These are phyloP conservation scores for Mortierella polycephala DNA, from an alignment of 371 early-diverging fungal genomes.

Conservation along the genomic window DNA sequence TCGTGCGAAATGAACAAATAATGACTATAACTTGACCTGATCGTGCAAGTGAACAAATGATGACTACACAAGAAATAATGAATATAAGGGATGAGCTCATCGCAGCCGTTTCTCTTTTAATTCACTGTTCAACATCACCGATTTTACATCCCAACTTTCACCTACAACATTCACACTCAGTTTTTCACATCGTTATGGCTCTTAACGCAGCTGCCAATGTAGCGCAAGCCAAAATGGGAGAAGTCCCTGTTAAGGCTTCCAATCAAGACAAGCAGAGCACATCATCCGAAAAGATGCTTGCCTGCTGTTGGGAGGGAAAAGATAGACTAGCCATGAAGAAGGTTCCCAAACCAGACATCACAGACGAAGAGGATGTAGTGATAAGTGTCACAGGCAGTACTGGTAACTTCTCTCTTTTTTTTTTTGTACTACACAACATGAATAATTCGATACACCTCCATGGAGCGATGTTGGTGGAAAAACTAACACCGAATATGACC, in stretches of 20 bases:
- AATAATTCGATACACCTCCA: too few relatives aligned
- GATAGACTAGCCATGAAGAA: conserved; percentile 57
- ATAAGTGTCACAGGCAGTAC: conserved; percentile 63
- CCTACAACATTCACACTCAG: background rate
- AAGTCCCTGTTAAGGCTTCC: conserved; percentile 53
- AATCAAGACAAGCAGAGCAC: conserved; percentile 56
- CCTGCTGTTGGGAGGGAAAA: conserved; percentile 62
- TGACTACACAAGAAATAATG: too few relatives aligned
- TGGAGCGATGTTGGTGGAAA: too few relatives aligned
- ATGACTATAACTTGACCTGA: too few relatives aligned
- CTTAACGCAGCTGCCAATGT: conserved; percentile 60
- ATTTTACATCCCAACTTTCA: background rate
- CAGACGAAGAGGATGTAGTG: conserved; percentile 65
- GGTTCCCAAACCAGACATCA: conserved; percentile 60
- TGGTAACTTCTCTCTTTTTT: conserved; percentile 8
- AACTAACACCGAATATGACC: too few relatives aligned
- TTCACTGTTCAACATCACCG: too few relatives aligned
- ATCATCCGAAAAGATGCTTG: conserved; percentile 53
- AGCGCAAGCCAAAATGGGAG: conserved; percentile 57
- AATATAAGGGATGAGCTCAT: too few relatives aligned
- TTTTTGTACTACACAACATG: too few relatives aligned
- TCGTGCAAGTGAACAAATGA: too few relatives aligned
- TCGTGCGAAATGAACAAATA: too few relatives aligned
- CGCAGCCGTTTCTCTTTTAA: too few relatives aligned
- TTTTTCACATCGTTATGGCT: conserved; percentile 16